Evolutionary conservation across 352 stramenopile species (phyloP), one percentile per base, ranked within the genome.

Genomic region (Globisporangium carolinianum): DNA sequence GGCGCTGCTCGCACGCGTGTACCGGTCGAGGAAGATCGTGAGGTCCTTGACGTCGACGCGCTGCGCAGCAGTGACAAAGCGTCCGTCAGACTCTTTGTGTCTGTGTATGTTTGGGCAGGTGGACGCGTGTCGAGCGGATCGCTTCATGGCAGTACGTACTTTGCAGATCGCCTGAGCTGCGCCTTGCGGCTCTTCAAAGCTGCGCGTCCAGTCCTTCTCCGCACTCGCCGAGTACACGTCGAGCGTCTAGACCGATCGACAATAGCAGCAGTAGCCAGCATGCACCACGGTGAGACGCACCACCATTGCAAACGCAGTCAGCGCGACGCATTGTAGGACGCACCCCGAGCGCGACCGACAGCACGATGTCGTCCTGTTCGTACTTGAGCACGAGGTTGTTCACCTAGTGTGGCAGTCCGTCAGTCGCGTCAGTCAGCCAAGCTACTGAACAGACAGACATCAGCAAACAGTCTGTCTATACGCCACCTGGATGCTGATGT

Each of bases 311-410:
- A 4, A 53, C 32, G 37, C 11, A n/a, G 36, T 32, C 1, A 12
- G 11, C 11, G 11, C 39, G 39, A 43, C 39, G 1, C 3, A 43
- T 14, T 43, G 39, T 12, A 6, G 39, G 4, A 62, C 71, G 53
- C 66, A 94, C 84, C 58, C 85, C 85, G 35, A 95, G 72, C 14
- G 85, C 83, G 38, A 92, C 71, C 0, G 85, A 95, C 5, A 95
- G 75, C 14, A 95, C 85, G 41, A 95, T 83, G 53, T 93, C 81
- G 47, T 91, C 82, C 62, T 95, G 75, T 52, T 95, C 83, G 58
- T 93, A 95, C 61, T 95, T 95, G 41, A 95, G 75, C 36, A 95
- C 85, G 18, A 95, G 78, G 55, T 95, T 95, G 61, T 93, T 93
- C 43, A 94, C 65, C 68, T 94, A 32, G 57, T 8, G 49, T 9